These are phyloP conservation scores for Clavispora fructus DNA, from an alignment of 805 yeast genomes.

Conservation along the genomic window DNA sequence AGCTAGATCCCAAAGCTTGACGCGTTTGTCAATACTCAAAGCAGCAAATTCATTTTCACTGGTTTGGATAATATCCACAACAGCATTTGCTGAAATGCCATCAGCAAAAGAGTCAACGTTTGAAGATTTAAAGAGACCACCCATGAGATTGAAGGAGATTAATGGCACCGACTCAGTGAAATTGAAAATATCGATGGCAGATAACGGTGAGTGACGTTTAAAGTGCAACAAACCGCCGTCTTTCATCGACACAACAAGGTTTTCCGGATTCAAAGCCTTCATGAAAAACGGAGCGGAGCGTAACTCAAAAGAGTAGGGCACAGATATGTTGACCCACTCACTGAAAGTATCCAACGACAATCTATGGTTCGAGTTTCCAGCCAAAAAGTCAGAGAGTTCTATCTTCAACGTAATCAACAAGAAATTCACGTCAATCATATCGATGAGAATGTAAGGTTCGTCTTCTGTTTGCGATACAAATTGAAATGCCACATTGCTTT, in stretches of 20 bases:
- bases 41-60: constrained; percentile 40
- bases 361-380: constrained; percentile 12
- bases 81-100: constrained; percentile 37
- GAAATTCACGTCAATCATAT: constrained; percentile 48
- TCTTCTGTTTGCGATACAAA: constrained; percentile 13
- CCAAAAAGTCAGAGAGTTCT: constrained; percentile 37
- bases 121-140: constrained; percentile 14
- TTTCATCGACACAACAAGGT: constrained; percentile 53
- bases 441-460: constrained; percentile 39
- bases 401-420: constrained; percentile 48
- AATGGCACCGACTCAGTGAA: constrained; percentile 47
- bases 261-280: constrained; percentile 38
- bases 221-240: constrained; percentile 77
- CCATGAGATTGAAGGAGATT: constrained; percentile 25
- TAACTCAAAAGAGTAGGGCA: constrained; percentile 54
- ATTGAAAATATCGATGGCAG: constrained; percentile 35
- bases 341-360: constrained; percentile 28
- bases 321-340: constrained; percentile 64
- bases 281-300: constrained; percentile 46
- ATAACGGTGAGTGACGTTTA: constrained; percentile 32
- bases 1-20: constrained; percentile 58
- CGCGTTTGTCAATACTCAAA: constrained; percentile 46
- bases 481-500: constrained; percentile 7
- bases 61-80: constrained; percentile 36
- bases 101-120: constrained; percentile 21